A percentile compares a stretch with the other conserved stretches of the same genome.
phyloP scores from a whole-genome alignment of 129 eudicot genomes.

The Scalesia atractyloides region DNA sequence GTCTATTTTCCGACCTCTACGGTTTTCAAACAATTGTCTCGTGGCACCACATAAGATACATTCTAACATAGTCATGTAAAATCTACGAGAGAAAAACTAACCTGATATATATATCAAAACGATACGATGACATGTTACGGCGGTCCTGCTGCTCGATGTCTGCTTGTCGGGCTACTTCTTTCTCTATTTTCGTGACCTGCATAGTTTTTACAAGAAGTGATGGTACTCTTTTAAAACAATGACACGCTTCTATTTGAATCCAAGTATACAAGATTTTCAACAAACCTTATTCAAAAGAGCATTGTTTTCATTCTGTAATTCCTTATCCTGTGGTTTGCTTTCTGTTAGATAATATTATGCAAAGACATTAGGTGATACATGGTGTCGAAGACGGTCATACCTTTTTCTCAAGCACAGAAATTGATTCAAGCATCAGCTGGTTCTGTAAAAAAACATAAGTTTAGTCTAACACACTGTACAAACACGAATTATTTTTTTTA shows the following conservation, averaged over 20 bases:
- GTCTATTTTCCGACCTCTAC: background rate
- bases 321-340: slow-evolving; percentile 55
- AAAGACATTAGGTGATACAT: background rate
- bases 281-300: slow-evolving; percentile 55
- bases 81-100: slow-evolving; percentile 17
- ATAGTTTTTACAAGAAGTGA: background rate
- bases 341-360: background rate
- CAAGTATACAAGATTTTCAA: background rate
- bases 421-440: slow-evolving; percentile 75
- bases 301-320: slow-evolving; percentile 64
- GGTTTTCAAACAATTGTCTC: background rate
- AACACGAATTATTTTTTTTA: background rate
- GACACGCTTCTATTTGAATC: background rate
- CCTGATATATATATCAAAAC: slow-evolving; percentile 37
- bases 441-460: slow-evolving; percentile 51
- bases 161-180: slow-evolving; percentile 34
- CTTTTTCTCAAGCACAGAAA: slow-evolving; percentile 73
- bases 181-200: slow-evolving; percentile 59
- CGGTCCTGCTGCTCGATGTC: slow-evolving; percentile 34
- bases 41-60: background rate
- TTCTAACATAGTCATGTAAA: no score
- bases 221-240: background rate
- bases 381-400: slow-evolving; percentile 29
- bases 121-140: slow-evolving; percentile 28
- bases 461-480: background rate